Evolutionary conservation across 768 basidiomycete species (phyloP), one percentile per base, ranked within the genome.

Genomic region (Boletus patriciae): DNA sequence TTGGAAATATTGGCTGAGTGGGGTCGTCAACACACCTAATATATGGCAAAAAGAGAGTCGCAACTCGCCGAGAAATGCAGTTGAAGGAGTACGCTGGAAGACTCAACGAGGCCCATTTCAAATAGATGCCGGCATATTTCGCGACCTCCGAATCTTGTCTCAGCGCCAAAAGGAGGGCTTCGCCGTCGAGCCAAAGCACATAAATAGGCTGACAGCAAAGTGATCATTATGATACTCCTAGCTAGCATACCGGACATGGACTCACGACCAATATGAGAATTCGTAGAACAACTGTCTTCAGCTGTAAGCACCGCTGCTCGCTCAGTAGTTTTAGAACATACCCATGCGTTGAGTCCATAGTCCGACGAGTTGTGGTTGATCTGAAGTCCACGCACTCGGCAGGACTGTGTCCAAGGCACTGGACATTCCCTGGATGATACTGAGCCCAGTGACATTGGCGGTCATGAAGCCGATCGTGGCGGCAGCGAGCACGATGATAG

Each of bases 311-410:
- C 19, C 4, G 5, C 15, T 9, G 15, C n/a, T 44, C 9, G 31
- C 15, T 29, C 3, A 40, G 34, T 18, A 16, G 12, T n/a, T 4
- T 38, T 27, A 10, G 19, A 13, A 59, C 57, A 43, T 60, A 88
- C 88, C 77, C 91, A 94, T 94, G 58, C 94, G 78, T 69, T 95
- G 92, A 13, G 88, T 76, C 94, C 94, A 96, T 3, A 96, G 78
- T 4, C 94, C 94, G 13, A 98, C 93, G 0, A 92, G 78, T 6
- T 87, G 77, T 0, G 95, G 96, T 23, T 91, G 84, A 3, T 82
- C 67, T 3, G 92, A 94, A 0, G 97, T 95, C 94, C 92, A 99
- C 11, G 96, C 94, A 40, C 92, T 84, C 0, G 97, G 96, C n/a
- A n/a, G n/a, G n/a, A n/a, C n/a, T n/a, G n/a, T n/a, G n/a, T n/a